Percentiles rank a stretch among this genome's conserved stretches.
Evolutionary conservation across 116 monocot genomes (phyloP).

Genomic region (Iris pallida): DNA sequence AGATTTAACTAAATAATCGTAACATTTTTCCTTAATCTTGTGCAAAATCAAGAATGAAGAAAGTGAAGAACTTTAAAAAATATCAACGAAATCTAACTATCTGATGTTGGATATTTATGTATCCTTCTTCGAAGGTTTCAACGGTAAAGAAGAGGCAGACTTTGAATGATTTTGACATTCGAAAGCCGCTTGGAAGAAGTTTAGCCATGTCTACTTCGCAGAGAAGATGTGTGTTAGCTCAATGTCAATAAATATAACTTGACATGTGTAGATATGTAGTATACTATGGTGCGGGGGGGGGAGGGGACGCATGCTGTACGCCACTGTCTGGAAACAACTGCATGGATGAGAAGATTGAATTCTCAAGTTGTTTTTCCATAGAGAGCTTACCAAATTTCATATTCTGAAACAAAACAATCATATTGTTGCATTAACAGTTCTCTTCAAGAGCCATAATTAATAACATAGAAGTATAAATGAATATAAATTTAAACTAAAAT

Average conservation of each 20-base stretch:
- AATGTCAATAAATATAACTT: neutral
- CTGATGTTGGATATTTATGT: slow-evolving; percentile 3
- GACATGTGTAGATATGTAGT: too few species aligned
- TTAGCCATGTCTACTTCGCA: slow-evolving; percentile 97
- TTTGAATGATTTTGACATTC: slow-evolving; percentile 84
- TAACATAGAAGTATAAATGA: too few species aligned
- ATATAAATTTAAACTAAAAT: too few species aligned
- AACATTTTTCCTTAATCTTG: too few species aligned
- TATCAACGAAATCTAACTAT: neutral
- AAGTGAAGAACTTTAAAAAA: too few species aligned
- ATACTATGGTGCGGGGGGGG: too few species aligned
- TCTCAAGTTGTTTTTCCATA: too few species aligned
- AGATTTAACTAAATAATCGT: too few species aligned
- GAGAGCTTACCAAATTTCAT: neutral
- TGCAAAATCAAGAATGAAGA: too few species aligned
- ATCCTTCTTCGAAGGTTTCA: slow-evolving; percentile 29
- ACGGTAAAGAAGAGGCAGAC: slow-evolving; percentile 70
- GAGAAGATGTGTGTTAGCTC: slow-evolving; percentile 48
- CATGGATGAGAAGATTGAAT: too few species aligned
- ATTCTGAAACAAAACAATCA: slow-evolving; percentile 58
- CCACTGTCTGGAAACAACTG: too few species aligned
- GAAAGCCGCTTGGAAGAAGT: slow-evolving; percentile 94
- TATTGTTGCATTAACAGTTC: slow-evolving; percentile 86
- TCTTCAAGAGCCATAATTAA: slow-evolving; percentile 96
- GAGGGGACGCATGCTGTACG: too few species aligned